Evolutionary conservation across 106 monocot genomes (phyloP), one percentile per base, ranked within the genome.

Genomic region (Dendrobium chrysotoxum): DNA sequence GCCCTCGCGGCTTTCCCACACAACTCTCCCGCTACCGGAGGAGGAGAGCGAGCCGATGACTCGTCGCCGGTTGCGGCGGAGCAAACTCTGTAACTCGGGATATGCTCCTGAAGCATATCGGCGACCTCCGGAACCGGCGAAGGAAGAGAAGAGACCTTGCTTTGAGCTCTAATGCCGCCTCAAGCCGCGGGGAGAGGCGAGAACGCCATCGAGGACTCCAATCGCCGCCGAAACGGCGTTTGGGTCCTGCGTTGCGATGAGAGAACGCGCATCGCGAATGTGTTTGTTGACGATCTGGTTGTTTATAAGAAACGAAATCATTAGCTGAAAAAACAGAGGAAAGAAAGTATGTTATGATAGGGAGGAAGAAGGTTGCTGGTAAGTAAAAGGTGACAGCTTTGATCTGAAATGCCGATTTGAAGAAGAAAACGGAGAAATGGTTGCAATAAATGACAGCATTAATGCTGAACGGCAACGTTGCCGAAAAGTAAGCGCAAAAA

Each of bases 41-140:
- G 87, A 88, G 28, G 64, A 76, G 41, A 85, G 31, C 5, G 94
- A 91, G 20, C 77, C 42, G 81, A 85, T 8, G 89, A 81, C 50
- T 80, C 79, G 35, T 89, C 90, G 18, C 80, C 85, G 25, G 88
- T 68, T 57, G 81, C 82, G 40, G 86, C 87, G 18, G 80, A 89
- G 45, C 16, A 78, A 18, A 66, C 42, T 40, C 83, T 80, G 80
- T 80, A 95, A 82, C 98, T 99, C 9, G 98, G 98, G 23, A 99
- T 99, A 87, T 95, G 86, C 30, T 95, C 92, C 57, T 88, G 88
- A 40, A 99, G 86, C 95, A 99, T 89, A 41, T 95, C 89, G 2
- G 95, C 98, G 4, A 99, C 90, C 25, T 99, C 98, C 84, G 58
- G 77, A 88, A 99, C 13, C 92, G 82, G 15, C 91, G 79, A 40